phyloP scores from a whole-genome alignment of 176 grass and related monocot genomes.

The Leersia perrieri region DNA sequence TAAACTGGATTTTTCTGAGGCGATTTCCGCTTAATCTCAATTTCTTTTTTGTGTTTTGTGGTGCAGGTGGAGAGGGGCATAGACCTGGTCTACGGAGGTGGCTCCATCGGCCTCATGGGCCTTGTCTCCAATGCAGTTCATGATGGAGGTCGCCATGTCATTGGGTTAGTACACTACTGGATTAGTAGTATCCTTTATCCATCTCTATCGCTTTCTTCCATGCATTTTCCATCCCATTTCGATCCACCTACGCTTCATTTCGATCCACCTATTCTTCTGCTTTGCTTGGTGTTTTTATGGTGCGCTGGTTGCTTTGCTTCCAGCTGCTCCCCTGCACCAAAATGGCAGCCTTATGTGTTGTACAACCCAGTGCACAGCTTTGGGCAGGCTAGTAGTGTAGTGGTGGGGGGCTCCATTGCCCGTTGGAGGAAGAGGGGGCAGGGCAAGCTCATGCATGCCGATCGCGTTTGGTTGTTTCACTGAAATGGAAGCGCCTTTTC shows the following conservation, averaged over 20 bases:
- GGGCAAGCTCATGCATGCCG: constrained; percentile 2
- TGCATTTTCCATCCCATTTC: neutral
- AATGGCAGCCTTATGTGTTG: constrained; percentile 32
- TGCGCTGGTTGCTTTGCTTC: constrained; percentile 32
- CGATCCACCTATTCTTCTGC: neutral
- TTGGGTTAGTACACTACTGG: constrained; percentile 66
- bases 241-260: neutral
- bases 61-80: constrained; percentile 95
- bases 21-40: neutral
- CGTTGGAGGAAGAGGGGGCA: constrained; percentile 27
- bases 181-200: too few relatives aligned
- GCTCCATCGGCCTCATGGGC: constrained; percentile 96
- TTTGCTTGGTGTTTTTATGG: constrained; percentile 4
- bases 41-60: neutral
- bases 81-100: constrained; percentile 97
- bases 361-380: constrained; percentile 21
- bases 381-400: constrained; percentile 19
- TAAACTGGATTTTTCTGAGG: constrained; percentile 11
- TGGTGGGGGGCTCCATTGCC: constrained; percentile 25
- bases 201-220: constrained; percentile 1
- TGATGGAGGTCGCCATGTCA: constrained; percentile 90
- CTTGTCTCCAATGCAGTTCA: constrained; percentile 87
- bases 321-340: constrained; percentile 24
- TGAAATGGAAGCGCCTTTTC: constrained; percentile 47
- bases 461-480: constrained; percentile 46